Percentiles rank a stretch among this genome's conserved stretches.
Conservation (phyloP, 176 grass and related monocot genomes). For the Oryza officinalis region DNA sequence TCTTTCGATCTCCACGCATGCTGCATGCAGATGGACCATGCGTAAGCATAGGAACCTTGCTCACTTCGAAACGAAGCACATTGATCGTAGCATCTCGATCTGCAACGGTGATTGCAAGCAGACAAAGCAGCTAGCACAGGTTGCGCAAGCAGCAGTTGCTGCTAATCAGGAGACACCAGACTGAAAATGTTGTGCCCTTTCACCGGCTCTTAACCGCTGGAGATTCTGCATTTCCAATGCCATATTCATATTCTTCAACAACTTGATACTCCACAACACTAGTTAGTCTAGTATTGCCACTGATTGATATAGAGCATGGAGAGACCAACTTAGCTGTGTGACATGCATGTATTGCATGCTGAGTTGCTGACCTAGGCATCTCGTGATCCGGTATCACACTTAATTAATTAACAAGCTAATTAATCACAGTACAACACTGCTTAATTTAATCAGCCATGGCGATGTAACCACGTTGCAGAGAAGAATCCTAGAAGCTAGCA, state of each 20-base stretch:
- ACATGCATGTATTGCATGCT: neutral
- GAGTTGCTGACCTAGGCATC: neutral
- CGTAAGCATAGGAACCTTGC: neutral
- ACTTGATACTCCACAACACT: neutral
- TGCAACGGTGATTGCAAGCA: neutral
- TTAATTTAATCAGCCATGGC: neutral
- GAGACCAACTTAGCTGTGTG: neutral
- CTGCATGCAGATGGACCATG: neutral
- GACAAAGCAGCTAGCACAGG: neutral
- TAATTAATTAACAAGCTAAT: neutral
- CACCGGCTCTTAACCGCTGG: neutral
- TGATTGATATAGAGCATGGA: neutral
- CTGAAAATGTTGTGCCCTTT: neutral
- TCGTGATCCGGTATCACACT: neutral
- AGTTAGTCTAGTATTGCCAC: too few relatives aligned
- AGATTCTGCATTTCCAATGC: neutral
- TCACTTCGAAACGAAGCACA: slow-evolving; percentile 8
- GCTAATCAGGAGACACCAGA: neutral
- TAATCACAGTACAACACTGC: neutral
- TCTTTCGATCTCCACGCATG: neutral
- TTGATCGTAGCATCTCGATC: neutral
- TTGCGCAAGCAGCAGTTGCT: neutral
- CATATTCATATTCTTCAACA: neutral
- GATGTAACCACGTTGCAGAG: neutral
- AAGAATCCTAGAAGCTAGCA: slow-evolving; percentile 41